Evolutionary conservation across 768 basidiomycete genomes (phyloP), one percentile per base, ranked within the genome.

Genomic region (Leccinellum rugosiceps): DNA sequence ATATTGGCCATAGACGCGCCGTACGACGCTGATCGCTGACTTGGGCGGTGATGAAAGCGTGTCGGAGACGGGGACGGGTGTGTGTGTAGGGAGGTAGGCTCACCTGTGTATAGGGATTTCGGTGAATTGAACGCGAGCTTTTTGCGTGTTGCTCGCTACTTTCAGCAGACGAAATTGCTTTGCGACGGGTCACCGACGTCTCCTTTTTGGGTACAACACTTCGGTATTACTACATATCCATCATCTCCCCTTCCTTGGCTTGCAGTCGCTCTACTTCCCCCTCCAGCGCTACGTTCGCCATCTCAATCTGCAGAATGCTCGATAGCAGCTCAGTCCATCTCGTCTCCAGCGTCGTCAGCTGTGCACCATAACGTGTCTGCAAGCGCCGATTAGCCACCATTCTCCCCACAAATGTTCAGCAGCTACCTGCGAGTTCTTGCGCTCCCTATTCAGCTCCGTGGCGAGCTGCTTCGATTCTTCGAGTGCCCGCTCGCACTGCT

Each of bases 291-390:
- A 87, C 81, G 69, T 94, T 95, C 17, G 94, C 96, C 85, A 98
- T 86, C 78, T 97, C 95, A 62, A 97, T 89, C 74, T 98, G 95
- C 57, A 98, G 75, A 46, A 95, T 89, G 52, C 75, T 88, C 53
- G 92, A 94, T 55, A 98, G 87, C 48, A 98, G 78, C 73, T 94
- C 92, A 21, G 92, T 95, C 95, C 95, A 98, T 60, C 87, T 81
- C 35, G 83, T 88, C 74, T 98, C 94, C 58, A 97, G 75, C 9
- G 83, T 76, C 28, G 84, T 89, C 57, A 98, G 76, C 65, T 94
- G 91, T 51, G 83, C 79, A 52, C 94, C 94, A 19, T 87, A 76
- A 9, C 79, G 83, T 46, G 88, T 91, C 90, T 98, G 68, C 13
- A 43, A 43, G 47, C 46, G 32, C 6, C 50, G 14, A 48, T 55